Evolutionary conservation across 208 protist species (phyloP).

Genomic region (Kentomonas sorsogonicus): DNA sequence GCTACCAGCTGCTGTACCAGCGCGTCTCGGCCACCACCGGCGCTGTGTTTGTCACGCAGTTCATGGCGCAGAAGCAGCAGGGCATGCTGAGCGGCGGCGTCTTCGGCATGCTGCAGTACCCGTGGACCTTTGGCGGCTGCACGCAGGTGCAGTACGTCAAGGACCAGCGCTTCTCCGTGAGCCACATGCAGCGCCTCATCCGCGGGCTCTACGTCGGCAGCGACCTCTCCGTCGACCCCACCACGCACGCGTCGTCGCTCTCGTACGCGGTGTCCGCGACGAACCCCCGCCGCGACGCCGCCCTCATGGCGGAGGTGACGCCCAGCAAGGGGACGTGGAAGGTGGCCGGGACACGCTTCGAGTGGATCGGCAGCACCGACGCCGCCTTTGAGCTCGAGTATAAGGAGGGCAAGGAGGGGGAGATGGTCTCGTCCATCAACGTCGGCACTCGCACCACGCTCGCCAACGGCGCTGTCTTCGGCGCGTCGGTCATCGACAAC

Average conservation of each 20-base stretch:
- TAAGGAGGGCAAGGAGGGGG: constrained; percentile 48
- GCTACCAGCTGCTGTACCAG: constrained; percentile 87
- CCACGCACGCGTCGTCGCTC: constrained; percentile 53
- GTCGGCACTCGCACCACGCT: constrained; percentile 64
- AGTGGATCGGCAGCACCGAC: constrained; percentile 71
- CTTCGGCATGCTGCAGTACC: constrained; percentile 85
- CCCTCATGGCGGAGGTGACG: constrained; percentile 52
- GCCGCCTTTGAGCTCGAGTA: constrained; percentile 74
- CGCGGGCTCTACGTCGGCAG: constrained; percentile 77
- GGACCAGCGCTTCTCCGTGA: constrained; percentile 67
- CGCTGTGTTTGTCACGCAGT: constrained; percentile 74
- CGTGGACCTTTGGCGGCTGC: constrained; percentile 76
- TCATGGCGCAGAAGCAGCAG: constrained; percentile 83
- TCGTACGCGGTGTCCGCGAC: constrained; percentile 56
- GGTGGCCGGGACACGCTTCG: constrained; percentile 43
- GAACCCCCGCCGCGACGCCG: constrained; percentile 56
- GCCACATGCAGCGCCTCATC: constrained; percentile 75
- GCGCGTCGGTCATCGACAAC: constrained; percentile 38
- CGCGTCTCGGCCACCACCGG: constrained; percentile 67
- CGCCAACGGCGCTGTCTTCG: constrained; percentile 60
- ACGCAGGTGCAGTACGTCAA: constrained; percentile 84
- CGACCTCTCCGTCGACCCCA: constrained; percentile 53
- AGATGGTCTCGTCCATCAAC: constrained; percentile 62
- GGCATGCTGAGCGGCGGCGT: constrained; percentile 75
- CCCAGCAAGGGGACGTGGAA: constrained; percentile 82